Evolutionary conservation across 768 basidiomycete species (phyloP).

Genomic region (Xerocomus potaroensis): DNA sequence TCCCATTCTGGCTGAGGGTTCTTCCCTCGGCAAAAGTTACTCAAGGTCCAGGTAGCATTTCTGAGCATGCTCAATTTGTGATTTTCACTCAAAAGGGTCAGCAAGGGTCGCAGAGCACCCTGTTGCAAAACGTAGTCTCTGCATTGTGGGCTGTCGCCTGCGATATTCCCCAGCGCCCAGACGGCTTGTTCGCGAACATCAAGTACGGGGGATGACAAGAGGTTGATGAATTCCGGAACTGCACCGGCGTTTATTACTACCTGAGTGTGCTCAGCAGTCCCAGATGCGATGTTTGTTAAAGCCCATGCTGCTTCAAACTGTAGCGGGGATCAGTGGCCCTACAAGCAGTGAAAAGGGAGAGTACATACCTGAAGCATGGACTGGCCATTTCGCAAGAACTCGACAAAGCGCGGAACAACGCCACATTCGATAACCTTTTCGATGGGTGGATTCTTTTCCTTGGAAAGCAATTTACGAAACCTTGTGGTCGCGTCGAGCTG

Average conservation of each 20-base stretch:
- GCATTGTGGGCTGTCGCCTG: conserved; percentile 97
- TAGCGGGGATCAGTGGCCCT: conserved; percentile 4
- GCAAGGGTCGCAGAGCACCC: conserved; percentile 88
- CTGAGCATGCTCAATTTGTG: conserved; percentile 98
- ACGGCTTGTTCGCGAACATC: conserved; percentile 99
- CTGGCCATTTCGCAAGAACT: conserved; percentile 78
- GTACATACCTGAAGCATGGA: conserved; percentile 76
- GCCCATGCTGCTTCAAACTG: conserved; percentile 99
- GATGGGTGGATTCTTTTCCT: conserved; percentile 99
- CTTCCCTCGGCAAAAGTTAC: conserved; percentile 99
- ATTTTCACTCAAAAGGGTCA: conserved; percentile 87
- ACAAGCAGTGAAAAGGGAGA: conserved; percentile 5
- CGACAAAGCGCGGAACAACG: conserved; percentile 95
- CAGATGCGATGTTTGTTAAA: conserved; percentile 95
- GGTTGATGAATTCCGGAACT: conserved; percentile 95
- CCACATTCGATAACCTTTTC: conserved; percentile 97
- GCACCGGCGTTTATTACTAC: conserved; percentile 94
- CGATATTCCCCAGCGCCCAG: conserved; percentile 99
- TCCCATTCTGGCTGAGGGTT: conserved; percentile 98
- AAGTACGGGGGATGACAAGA: conserved; percentile 88
- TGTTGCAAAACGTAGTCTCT: conserved; percentile 93
- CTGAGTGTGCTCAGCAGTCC: conserved; percentile 97
- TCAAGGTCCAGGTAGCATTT: conserved; percentile 98
- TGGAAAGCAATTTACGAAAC: conserved; percentile 97
- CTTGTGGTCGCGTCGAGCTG: conserved; percentile 97